phyloP scores from a whole-genome alignment of 208 protist species.

The Leishmania arabica region DNA sequence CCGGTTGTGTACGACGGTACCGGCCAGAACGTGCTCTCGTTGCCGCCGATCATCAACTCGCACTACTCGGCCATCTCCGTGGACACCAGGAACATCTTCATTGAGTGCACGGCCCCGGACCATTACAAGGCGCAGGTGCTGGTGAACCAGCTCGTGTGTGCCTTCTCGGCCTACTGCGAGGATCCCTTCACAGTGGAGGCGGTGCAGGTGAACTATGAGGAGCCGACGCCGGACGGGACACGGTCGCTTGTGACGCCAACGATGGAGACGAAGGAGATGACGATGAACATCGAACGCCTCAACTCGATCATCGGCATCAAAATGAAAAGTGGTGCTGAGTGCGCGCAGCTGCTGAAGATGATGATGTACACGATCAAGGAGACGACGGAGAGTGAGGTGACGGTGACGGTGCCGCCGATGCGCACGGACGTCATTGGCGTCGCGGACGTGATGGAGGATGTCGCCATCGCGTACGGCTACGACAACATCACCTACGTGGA shows the following conservation, averaged over 20 bases:
- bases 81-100: slow-evolving; percentile 98
- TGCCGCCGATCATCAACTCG: slow-evolving; percentile 99
- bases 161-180: slow-evolving; percentile 95
- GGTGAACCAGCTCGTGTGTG: slow-evolving; percentile 96
- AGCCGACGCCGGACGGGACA: slow-evolving; percentile 63
- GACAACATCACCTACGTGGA: slow-evolving; percentile 93
- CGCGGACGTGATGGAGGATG: slow-evolving; percentile 98
- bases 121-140: slow-evolving; percentile 95
- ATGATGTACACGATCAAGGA: slow-evolving; percentile 91
- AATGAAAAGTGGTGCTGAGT: slow-evolving; percentile 64
- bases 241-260: slow-evolving; percentile 68
- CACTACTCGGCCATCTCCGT: slow-evolving; percentile 97
- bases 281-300: slow-evolving; percentile 65
- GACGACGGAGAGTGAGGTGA: slow-evolving; percentile 57
- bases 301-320: slow-evolving; percentile 92
- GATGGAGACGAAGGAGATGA: slow-evolving; percentile 55
- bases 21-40: slow-evolving; percentile 91
- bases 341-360: slow-evolving; percentile 79
- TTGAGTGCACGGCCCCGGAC: slow-evolving; percentile 99
- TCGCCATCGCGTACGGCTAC: slow-evolving; percentile 98
- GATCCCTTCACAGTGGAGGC: slow-evolving; percentile 90
- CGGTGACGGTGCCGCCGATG: slow-evolving; percentile 89
- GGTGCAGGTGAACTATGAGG: slow-evolving; percentile 84
- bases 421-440: slow-evolving; percentile 96
- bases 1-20: slow-evolving; percentile 82